Evolutionary conservation across 768 basidiomycete species (phyloP).

Genomic region (Agaricus sinodeliciosus): DNA sequence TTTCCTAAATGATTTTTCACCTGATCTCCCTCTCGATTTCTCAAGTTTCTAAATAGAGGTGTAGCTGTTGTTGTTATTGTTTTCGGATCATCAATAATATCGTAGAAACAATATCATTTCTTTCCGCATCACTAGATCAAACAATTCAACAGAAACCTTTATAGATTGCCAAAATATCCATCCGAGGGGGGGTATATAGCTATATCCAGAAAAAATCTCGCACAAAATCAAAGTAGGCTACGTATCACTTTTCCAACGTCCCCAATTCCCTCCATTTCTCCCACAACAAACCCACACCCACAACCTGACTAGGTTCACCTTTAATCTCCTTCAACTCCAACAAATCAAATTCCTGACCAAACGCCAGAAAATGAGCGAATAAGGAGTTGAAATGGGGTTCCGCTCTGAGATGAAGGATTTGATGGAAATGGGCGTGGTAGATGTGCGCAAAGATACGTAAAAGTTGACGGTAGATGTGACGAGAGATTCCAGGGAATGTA

Average conservation of each 20-base stretch:
- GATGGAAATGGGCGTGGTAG: constrained; percentile 89
- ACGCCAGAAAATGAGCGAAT: constrained; percentile 96
- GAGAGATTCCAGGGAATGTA: constrained; percentile 83
- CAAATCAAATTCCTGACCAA: constrained; percentile 90
- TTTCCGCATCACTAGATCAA: no score
- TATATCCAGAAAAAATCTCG: not conserved
- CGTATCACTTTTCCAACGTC: constrained; percentile 28
- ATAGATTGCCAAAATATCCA: not conserved
- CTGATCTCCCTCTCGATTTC: no score
- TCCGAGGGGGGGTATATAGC: not conserved
- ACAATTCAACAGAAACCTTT: no score
- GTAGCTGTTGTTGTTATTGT: no score
- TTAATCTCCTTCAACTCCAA: constrained; percentile 85
- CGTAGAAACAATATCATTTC: no score
- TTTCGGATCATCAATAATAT: no score
- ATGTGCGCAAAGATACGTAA: constrained; percentile 96
- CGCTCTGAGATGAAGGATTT: constrained; percentile 86
- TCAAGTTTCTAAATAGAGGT: no score
- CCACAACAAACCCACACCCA: constrained; percentile 76
- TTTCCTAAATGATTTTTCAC: no score
- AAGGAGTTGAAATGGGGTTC: constrained; percentile 97
- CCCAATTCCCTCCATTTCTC: constrained; percentile 91
- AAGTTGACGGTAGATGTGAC: constrained; percentile 94
- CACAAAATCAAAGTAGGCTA: not conserved
- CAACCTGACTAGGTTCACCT: constrained; percentile 51